Percentiles rank a stretch among this genome's conserved stretches.
phyloP scores from a whole-genome alignment of 139 green algal genomes.

The Zygnema circumcarinatum region DNA sequence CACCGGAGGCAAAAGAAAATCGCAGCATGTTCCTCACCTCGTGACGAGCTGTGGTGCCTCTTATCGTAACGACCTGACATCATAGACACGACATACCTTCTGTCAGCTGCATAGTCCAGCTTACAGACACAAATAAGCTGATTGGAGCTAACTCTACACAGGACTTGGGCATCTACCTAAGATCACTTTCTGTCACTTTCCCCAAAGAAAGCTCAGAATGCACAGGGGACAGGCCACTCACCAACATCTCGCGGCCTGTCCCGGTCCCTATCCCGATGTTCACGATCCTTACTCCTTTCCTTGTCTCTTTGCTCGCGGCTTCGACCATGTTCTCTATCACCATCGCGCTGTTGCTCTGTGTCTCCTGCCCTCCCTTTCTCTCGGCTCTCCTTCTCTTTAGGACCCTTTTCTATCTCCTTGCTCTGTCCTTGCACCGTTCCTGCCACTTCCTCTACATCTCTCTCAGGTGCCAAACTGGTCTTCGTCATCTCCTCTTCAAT shows the following conservation, averaged over 20 bases:
- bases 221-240: background rate
- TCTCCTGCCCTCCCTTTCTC: conserved; percentile 7
- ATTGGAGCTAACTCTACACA: background rate
- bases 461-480: background rate
- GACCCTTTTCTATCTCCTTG: conserved; percentile 29
- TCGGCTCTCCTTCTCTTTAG: background rate
- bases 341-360: background rate
- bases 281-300: conserved; percentile 35
- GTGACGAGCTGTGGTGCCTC: conserved; percentile 6
- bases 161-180: background rate
- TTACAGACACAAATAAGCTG: background rate
- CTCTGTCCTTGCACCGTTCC: background rate
- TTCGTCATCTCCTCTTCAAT: background rate
- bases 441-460: background rate
- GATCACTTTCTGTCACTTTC: background rate
- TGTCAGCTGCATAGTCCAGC: background rate
- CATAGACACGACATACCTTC: background rate
- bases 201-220: background rate
- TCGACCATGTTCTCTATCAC: background rate
- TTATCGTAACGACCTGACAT: background rate
- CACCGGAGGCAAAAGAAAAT: background rate
- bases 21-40: conserved; percentile 35
- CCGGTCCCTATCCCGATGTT: conserved; percentile 1
- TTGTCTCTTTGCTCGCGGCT: background rate
- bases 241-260: background rate